Conservation (phyloP, 768 basidiomycete genomes). For the Mycena galopus region DNA sequence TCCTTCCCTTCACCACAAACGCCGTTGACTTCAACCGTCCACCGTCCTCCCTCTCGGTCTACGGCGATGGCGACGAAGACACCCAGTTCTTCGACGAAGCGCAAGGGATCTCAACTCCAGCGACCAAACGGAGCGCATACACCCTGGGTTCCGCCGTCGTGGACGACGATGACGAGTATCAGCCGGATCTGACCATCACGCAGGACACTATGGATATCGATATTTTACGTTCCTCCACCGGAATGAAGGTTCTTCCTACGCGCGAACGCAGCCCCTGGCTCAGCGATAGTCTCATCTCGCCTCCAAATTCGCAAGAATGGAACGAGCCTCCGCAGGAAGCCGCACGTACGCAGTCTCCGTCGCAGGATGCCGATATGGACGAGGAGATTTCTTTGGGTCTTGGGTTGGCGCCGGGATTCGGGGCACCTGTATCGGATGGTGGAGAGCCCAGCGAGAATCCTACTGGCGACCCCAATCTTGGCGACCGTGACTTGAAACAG, state of each 20-base stretch:
- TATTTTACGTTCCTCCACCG: not conserved
- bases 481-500: constrained; percentile 29
- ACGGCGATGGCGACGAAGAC: constrained; percentile 38
- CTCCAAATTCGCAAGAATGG: constrained; percentile 40
- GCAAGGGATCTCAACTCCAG: constrained; percentile 30
- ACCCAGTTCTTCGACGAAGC: constrained; percentile 33
- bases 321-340: constrained; percentile 20
- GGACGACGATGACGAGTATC: constrained; percentile 24
- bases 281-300: constrained; percentile 42
- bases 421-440: not conserved
- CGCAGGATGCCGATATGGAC: constrained; percentile 41
- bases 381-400: constrained; percentile 27
- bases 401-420: not conserved
- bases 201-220: constrained; percentile 33
- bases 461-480: not conserved
- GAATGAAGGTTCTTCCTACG: constrained; percentile 17
- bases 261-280: constrained; percentile 41
- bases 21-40: constrained; percentile 39
- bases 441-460: not conserved
- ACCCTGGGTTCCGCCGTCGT: constrained; percentile 4
- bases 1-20: constrained; percentile 25
- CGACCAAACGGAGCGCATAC: constrained; percentile 19
- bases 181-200: constrained; percentile 26
- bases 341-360: constrained; percentile 27
- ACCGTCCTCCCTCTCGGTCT: constrained; percentile 41